Conservation (phyloP, 805 yeast genomes). For the Myxozyma geophila region DNA sequence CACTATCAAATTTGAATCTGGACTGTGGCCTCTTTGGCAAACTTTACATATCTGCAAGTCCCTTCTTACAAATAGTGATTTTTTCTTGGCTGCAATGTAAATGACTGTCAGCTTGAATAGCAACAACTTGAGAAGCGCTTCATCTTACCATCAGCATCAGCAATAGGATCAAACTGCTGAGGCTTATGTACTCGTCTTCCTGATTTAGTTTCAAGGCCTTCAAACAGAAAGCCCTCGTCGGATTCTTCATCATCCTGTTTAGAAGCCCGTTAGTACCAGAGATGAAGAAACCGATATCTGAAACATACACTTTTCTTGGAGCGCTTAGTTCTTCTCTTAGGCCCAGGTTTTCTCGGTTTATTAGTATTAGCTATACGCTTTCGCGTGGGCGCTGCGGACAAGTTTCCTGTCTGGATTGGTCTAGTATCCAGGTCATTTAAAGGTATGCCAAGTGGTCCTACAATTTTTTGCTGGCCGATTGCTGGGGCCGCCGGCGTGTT, state of each 20-base stretch:
- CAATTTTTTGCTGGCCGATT: too few relatives aligned
- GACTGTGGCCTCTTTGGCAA: constrained; percentile 48
- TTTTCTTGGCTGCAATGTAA: constrained; percentile 1
- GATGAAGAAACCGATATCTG: neutral
- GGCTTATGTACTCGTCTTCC: constrained; percentile 37
- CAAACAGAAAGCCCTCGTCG: constrained; percentile 34
- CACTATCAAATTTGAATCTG: constrained; percentile 46
- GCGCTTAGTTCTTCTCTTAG: constrained; percentile 6
- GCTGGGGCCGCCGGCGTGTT: too few relatives aligned
- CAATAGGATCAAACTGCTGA: constrained; percentile 31
- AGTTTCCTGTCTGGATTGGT: neutral
- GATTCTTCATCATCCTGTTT: constrained; percentile 15
- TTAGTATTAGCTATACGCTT: constrained; percentile 1
- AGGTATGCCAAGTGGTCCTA: too few relatives aligned
- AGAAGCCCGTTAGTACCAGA: neutral
- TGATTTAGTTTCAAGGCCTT: constrained; percentile 37
- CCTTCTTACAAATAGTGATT: constrained; percentile 18
- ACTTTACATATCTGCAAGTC: constrained; percentile 44
- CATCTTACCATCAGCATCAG: constrained; percentile 17
- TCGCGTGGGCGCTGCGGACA: constrained; percentile 5
- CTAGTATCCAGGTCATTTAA: neutral
- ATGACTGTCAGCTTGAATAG: neutral
- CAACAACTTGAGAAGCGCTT: neutral
- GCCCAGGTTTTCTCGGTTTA: constrained; percentile 11
- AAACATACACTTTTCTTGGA: constrained; percentile 14